A percentile compares a stretch with the other conserved stretches of the same genome.
These are phyloP conservation scores for Trichoderma aggressivum DNA, from an alignment of 2,329 filamentous ascomycete species.

Conservation along the genomic window DNA sequence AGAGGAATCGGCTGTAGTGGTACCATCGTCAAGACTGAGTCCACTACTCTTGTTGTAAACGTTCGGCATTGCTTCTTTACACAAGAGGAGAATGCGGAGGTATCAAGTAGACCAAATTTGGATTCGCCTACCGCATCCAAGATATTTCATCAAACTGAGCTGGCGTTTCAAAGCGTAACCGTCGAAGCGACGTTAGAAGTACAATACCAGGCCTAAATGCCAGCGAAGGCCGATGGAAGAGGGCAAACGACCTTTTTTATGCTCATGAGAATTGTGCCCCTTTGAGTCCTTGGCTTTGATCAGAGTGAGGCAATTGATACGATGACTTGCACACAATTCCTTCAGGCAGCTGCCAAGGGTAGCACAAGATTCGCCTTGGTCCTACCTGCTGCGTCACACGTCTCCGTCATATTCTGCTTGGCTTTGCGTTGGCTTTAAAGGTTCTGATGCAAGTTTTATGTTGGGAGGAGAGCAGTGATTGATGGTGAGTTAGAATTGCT, in stretches of 20 bases:
- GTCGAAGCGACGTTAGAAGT: not conserved
- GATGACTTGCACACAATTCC: not conserved
- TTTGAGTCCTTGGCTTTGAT: not conserved
- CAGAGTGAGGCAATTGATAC: not conserved
- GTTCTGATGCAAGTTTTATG: not conserved
- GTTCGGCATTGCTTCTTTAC: not conserved
- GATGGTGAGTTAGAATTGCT: not conserved
- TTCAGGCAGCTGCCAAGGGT: not conserved
- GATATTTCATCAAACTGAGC: not conserved
- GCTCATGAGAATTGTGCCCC: not conserved
- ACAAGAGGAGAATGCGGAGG: not conserved
- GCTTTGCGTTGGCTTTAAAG: not conserved
- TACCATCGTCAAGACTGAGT: not conserved
- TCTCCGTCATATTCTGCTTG: not conserved
- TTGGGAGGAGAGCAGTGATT: accelerated
- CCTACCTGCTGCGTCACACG: not conserved
- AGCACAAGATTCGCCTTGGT: not conserved
- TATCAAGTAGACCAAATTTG: too few relatives aligned
- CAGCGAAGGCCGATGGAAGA: not conserved
- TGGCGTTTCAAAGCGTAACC: not conserved
- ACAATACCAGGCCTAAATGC: not conserved
- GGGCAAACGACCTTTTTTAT: not conserved
- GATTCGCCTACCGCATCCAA: not conserved
- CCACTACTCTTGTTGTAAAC: not conserved
- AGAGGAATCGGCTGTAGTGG: not conserved